These are phyloP conservation scores for Moelleriella libera DNA, from an alignment of 2,329 filamentous ascomycete species.

Conservation along the genomic window DNA sequence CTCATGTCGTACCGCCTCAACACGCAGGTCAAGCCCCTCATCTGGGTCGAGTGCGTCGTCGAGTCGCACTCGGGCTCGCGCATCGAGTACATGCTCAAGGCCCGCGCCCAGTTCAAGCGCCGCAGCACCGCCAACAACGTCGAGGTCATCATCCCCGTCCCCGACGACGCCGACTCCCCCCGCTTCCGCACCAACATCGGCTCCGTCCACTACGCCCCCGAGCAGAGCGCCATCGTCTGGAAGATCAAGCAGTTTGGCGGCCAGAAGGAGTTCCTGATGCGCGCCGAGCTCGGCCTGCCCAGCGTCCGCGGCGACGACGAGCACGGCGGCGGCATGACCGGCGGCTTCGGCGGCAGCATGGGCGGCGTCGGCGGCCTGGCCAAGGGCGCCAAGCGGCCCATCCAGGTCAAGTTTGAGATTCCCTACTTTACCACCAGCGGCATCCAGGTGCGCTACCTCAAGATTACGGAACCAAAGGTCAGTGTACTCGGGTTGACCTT, in stretches of 20 bases:
- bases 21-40: slow-evolving; percentile 94
- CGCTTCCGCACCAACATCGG: slow-evolving; percentile 96
- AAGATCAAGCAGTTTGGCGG: slow-evolving; percentile 99
- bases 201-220: slow-evolving; percentile 91
- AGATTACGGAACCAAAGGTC: slow-evolving; percentile 99
- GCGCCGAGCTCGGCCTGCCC: slow-evolving; percentile 84
- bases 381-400: slow-evolving; percentile 85
- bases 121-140: slow-evolving; percentile 97
- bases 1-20: slow-evolving; percentile 98
- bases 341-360: slow-evolving; percentile 94
- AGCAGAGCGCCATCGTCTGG: slow-evolving; percentile 96
- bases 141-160: slow-evolving; percentile 92
- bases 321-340: slow-evolving; percentile 92
- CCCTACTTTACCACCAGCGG: slow-evolving; percentile 99
- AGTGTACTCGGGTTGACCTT: too few relatives aligned
- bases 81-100: slow-evolving; percentile 99
- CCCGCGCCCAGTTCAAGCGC: slow-evolving; percentile 94
- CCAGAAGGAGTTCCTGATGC: slow-evolving; percentile 97
- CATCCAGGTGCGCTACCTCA: slow-evolving; percentile 95
- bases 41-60: slow-evolving; percentile 97
- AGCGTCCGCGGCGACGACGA: slow-evolving; percentile 93
- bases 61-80: slow-evolving; percentile 90
- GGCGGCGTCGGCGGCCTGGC: slow-evolving; percentile 64
- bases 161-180: slow-evolving; percentile 90
- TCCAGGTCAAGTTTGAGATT: slow-evolving; percentile 99